Evolutionary conservation across 1,139 yeast species (phyloP), one percentile per base, ranked within the genome.

Genomic region (Candida anutae): DNA sequence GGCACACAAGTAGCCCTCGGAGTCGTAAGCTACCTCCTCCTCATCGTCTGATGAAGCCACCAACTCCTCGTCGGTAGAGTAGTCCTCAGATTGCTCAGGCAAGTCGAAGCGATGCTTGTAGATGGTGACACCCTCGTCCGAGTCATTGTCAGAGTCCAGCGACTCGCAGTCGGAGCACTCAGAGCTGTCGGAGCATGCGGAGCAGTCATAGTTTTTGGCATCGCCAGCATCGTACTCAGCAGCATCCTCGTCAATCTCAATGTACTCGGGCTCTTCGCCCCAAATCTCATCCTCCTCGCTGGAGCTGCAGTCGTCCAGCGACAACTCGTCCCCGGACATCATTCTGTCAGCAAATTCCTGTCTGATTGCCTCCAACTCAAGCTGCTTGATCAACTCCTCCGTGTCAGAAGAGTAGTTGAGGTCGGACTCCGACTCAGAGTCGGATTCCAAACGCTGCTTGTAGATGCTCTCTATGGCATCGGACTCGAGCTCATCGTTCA

Each of bases 51-150:
- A 28, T 5, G 28, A 28, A 8, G 13, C 22, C 30, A 45, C 40
- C 32, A 55, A 49, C 39, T 62, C 68, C 23, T 58, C 64, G 32
- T 59, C 66, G 18, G 63, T 54, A 9, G 64, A 56, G 37, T 58
- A 62, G 24, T 55, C 53, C 32, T 57, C 65, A 27, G 48, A 40
- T 31, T 40, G 39, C 22, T 55, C 60, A 25, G 68, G 66, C 36
- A 61, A 52, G 38, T 59, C 67, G 31, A 59, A 59, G 35, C 52
- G 54, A 41, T 61, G 66, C 41, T 52, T 59, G 50, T 64, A 64
- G 31, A 65, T 62, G 27, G 69, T 62, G 38, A 61, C 38, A 23
- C 69, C 71, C 43, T 63, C 69, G 28, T 55, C 64, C 21, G 52
- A 61, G 25, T 50, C 54, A 24, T 54, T 48, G 20, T 53, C 45